Base-by-base conservation (phyloP, 2,329 filamentous ascomycete species). In the Huntiella abstrusa region DNA sequence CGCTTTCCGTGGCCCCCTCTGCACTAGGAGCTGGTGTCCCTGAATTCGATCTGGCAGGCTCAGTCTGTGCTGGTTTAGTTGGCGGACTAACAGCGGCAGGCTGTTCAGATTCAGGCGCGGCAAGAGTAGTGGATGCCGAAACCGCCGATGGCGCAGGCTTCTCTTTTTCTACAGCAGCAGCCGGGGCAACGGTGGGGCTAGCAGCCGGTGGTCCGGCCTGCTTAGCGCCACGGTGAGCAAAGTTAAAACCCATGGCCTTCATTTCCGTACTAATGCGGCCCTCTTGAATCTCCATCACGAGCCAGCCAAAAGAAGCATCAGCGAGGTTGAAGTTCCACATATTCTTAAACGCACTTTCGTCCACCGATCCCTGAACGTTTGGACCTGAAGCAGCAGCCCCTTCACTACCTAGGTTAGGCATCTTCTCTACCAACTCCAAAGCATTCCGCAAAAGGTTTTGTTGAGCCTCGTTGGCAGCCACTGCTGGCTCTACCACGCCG, bases 321-420 rank as follows among this genome's bases (percentile, higher is more conserved):
- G 91, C 91, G 53, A 98, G 65, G 62, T 96, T 96, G 66, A 98
- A 98, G 64, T 98, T 98, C 91, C 91, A 98, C 91, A 96, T 96
- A 61, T 98, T 98, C 70, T 98, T 98, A 73, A 98, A 98, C 1
- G 91, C 91, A 56, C 87, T 95, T 68, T 98, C 91, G 52, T 98
- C 91, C 13, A 98, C 86, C 57, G 93, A 83, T 32, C 91, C 91
- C 43, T 84, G 79, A 49, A 75, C 73, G 22, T 28, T 28, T 28
- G 22, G 22, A 45, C 72, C 66, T 43, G 77, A 77, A 35, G 80
- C 82, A 43, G 77, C 75, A 45, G 79, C 75, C 16, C 91, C 91
- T 47, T 91, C 91, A 51, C 88, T 92, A 34, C 91, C 91, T 33
- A 86, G 87, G 10, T 78, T 80, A 8, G 91, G 91, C 91, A 98